Base-by-base conservation (phyloP, 768 basidiomycete genomes). In the Kwoniella botswanensis region DNA sequence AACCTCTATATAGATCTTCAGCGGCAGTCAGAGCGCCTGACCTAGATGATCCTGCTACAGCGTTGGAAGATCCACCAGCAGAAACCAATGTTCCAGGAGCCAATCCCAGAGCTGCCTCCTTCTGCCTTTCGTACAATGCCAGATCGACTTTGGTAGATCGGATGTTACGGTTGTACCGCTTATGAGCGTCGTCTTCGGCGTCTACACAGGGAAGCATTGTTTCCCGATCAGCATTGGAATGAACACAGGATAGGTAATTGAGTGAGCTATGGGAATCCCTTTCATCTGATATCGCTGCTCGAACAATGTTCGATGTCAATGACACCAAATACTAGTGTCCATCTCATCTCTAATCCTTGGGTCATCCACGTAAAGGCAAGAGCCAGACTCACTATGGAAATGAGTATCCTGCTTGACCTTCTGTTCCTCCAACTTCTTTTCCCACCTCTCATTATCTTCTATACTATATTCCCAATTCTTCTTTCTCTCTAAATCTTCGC, bases 381-480 rank as follows among this genome's bases (percentile, higher is more conserved):
- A 22, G 1, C 3, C 13, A 29, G 0, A 86, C 92, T 60, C 68
- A 94, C 96, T 93, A 81, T 96, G 92, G 81, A 97, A 98, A 64
- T 61, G 52, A 22, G 65, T 69, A 73, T 93, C 87, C 73, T 88
- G 88, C 84, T 94, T 98, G 77, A 90, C 85, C 26, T 89, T 90
- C 75, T 88, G 83, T 82, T 94, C 93, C 87, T 92, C 78, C 71
- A 82, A 73, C 74, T 83, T 83, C 44, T 70, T 92, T 86, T 97
- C 94, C 97, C 97, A 99, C 67, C 89, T 87, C 71, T 98, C 94
- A 79, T 94, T 96, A 84, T 98, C 93, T 85, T 98, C 93, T 68
- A 97, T 89, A 29, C 92, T 92, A 86, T 92, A 94, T 76, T 93
- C 92, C 94, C 94, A 98, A 79, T 94, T 93, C 87, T 93, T 93